phyloP scores from a whole-genome alignment of 169 alveolate genomes.

The Eimeria falciformis region DNA sequence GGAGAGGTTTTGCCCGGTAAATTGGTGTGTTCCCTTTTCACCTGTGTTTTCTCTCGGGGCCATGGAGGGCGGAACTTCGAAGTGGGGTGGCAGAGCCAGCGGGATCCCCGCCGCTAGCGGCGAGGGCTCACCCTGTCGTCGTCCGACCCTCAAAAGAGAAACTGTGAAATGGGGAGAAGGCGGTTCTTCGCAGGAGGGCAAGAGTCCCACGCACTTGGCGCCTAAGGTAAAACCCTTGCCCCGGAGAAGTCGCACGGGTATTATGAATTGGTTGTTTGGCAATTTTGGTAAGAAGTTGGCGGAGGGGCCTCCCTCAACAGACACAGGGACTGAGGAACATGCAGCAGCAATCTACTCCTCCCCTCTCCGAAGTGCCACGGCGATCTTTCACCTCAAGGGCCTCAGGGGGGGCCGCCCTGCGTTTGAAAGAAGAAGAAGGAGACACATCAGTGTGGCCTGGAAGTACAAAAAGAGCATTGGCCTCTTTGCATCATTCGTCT shows the following conservation, averaged over 20 bases:
- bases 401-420: constrained; percentile 17
- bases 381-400: not conserved
- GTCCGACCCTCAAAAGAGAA: too few species aligned
- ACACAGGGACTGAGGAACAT: not conserved
- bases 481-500: constrained; percentile 51
- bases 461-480: constrained; percentile 70
- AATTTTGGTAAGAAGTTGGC: not conserved
- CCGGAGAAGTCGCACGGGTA: constrained; percentile 9
- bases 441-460: constrained; percentile 54
- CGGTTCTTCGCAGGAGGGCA: too few species aligned
- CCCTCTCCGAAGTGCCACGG: constrained; percentile 8
- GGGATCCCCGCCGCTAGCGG: too few species aligned
- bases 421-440: constrained; percentile 40
- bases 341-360: not conserved
- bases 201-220: not conserved
- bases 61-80: too few species aligned
- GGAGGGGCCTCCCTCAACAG: not conserved
- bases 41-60: too few species aligned
- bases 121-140: too few species aligned
- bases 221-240: not conserved
- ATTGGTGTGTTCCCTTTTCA: too few species aligned
- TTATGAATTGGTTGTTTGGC: constrained; percentile 5
- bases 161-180: too few species aligned
- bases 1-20: too few species aligned
- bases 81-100: too few species aligned